Conservation (phyloP, 768 basidiomycete genomes). For the Boletus tylopilopsis region DNA sequence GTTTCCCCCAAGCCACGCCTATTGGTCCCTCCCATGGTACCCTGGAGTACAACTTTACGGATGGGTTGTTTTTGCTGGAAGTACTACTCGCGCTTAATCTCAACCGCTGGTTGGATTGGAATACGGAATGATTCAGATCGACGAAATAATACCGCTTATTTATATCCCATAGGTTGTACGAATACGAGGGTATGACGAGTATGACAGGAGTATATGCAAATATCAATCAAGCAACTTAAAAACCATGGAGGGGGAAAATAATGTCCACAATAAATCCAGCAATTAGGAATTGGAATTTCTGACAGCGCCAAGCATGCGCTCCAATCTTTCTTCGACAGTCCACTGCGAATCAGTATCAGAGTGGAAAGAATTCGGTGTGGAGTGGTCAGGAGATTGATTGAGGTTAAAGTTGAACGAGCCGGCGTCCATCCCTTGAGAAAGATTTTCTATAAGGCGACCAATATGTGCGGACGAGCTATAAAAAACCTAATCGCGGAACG, state of each 20-base stretch:
- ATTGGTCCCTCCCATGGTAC: slow-evolving; percentile 64
- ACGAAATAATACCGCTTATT: slow-evolving; percentile 23
- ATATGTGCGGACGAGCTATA: slow-evolving; percentile 66
- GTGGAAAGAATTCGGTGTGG: slow-evolving; percentile 56
- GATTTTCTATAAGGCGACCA: slow-evolving; percentile 76
- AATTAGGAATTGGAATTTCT: slow-evolving; percentile 29
- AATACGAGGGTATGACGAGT: slow-evolving; percentile 28
- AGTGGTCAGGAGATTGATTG: slow-evolving; percentile 43
- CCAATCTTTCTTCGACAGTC: slow-evolving; percentile 74
- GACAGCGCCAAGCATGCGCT: slow-evolving; percentile 58
- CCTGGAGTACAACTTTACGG: slow-evolving; percentile 60
- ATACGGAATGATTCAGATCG: slow-evolving; percentile 33
- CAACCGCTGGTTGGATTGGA: slow-evolving; percentile 71
- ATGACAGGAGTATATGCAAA: slow-evolving; percentile 20
- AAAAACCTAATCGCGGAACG: slow-evolving; percentile 24
- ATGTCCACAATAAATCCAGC: slow-evolving; percentile 25
- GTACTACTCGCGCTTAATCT: slow-evolving; percentile 62
- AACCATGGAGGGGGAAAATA: slow-evolving; percentile 6
- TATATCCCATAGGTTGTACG: slow-evolving; percentile 34
- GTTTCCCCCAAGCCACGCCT: slow-evolving; percentile 47
- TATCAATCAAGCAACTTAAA: slow-evolving; percentile 11
- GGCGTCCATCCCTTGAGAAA: slow-evolving; percentile 78
- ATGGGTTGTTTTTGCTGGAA: slow-evolving; percentile 58
- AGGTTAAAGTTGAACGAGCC: slow-evolving; percentile 79
- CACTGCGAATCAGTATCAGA: slow-evolving; percentile 61